phyloP scores from a whole-genome alignment of 495 filamentous ascomycete species.

The Aspergillus campestris region DNA sequence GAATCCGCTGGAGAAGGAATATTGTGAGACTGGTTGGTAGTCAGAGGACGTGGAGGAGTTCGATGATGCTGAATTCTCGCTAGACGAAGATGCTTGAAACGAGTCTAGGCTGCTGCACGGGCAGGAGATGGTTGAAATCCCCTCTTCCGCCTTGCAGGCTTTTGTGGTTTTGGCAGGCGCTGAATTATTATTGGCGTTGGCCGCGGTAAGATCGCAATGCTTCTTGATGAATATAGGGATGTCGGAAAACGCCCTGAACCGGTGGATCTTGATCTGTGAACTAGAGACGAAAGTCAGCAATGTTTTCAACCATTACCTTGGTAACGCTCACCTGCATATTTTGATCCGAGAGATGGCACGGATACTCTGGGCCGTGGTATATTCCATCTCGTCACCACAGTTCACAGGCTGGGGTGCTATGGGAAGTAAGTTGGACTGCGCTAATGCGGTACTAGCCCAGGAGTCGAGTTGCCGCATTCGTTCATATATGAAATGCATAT shows the following conservation, averaged over 20 bases:
- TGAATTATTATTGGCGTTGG: conserved; percentile 17
- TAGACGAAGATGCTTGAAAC: conserved; percentile 26
- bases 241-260: conserved; percentile 52
- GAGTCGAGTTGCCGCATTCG: conserved; percentile 49
- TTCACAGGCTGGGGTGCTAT: conserved; percentile 28
- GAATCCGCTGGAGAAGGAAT: conserved; percentile 29
- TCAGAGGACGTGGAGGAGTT: conserved; percentile 30
- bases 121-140: conserved; percentile 24
- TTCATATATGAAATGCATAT: conserved; percentile 40
- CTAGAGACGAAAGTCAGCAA: conserved; percentile 21
- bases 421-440: conserved; percentile 37
- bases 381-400: conserved; percentile 36
- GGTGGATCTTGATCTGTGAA: conserved; percentile 53
- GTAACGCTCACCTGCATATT: conserved; percentile 39
- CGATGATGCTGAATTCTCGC: conserved; percentile 31
- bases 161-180: conserved; percentile 20
- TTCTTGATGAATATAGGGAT: conserved; percentile 51
- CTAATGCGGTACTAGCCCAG: conserved; percentile 39
- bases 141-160: conserved; percentile 14
- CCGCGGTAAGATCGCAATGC: conserved; percentile 47
- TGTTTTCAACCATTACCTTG: not conserved
- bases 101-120: conserved; percentile 27
- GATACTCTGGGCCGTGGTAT: conserved; percentile 40
- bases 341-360: conserved; percentile 50
- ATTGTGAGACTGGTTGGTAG: conserved; percentile 24